Base-by-base conservation (phyloP, 2,329 filamentous ascomycete species). In the Sclerotinia borealis region DNA sequence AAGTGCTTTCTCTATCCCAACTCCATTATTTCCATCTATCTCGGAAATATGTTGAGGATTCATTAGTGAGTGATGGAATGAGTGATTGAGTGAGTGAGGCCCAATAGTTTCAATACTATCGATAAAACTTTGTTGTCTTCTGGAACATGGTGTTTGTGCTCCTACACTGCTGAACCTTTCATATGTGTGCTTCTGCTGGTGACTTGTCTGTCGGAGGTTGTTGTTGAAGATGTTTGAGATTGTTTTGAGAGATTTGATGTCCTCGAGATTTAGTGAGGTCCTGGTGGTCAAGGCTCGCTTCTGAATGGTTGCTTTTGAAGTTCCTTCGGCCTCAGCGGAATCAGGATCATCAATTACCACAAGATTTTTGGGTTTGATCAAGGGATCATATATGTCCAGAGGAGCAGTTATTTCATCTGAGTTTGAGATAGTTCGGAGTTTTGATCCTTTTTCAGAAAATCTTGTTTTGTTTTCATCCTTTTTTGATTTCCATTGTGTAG, bases 1-100 rank as follows among this genome's bases (percentile, higher is more conserved):
- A 45, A 56, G 27, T 22, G 9, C 39, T 56, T 34, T 34, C 2
- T 45, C 54, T 45, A 29, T 19, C 39, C 25, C 31, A 36, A 17
- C 39, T 36, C 25, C 54, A 34, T 58, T n/a, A 9, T 11, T 11
- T 58, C 27, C 47, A 43, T 61, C 47, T 31, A n/a, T 41, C 19
- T 61, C 36, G 10, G 58, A 61, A 61, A 61, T 25, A 41, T 54
- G 54, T 25, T 45, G 54, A 19, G 13, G 39, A 58, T 58, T 45
- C 54, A 58, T 58, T 58, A 27, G 39, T 27, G 39, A 31, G 13
- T 34, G 25, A 45, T 22, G 10, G 19, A 34, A 25, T 22, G 2
- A n/a, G n/a, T n/a, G n/a, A n/a, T n/a, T 25, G 22, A 25, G 8
- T 17, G 19, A 31, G 29, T 43, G 27, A n/a, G 25, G 22, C n/a